Conservation (phyloP, 2,329 filamentous ascomycete species). For the Metarhizium sp. region DNA sequence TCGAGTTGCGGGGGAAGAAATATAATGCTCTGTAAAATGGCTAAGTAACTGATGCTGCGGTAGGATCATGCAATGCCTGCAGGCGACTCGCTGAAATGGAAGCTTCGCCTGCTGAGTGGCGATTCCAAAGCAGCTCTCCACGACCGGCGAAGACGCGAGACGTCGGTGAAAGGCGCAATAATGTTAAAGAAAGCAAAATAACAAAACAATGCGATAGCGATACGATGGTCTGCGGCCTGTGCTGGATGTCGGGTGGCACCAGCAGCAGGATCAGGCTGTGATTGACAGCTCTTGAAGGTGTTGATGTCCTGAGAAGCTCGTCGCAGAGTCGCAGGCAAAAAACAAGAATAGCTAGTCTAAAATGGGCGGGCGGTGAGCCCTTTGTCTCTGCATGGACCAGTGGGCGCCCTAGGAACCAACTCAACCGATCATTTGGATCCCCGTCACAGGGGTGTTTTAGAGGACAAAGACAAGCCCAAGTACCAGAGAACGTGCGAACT, state of each 20-base stretch:
- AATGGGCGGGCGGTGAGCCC: slow-evolving; percentile 8
- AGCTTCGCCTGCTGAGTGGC: background rate
- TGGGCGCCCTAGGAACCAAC: background rate
- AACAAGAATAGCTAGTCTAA: slow-evolving; percentile 5
- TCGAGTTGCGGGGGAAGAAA: background rate
- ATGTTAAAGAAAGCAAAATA: background rate
- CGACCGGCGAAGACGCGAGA: background rate
- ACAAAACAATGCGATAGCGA: background rate
- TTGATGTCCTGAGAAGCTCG: slow-evolving; percentile 8
- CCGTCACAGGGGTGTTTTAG: no score
- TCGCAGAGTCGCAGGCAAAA: slow-evolving; percentile 13
- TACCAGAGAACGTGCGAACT: no score
- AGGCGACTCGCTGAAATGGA: background rate
- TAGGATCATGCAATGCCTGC: background rate
- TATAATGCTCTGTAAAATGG: background rate
- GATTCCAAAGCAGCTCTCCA: background rate
- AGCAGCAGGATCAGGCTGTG: slow-evolving; percentile 2
- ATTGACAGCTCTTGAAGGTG: background rate
- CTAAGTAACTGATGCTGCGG: background rate
- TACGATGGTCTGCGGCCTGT: slow-evolving; percentile 2
- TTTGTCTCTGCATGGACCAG: background rate
- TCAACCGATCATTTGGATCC: background rate
- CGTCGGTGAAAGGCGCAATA: background rate
- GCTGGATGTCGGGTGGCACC: slow-evolving; percentile 3
- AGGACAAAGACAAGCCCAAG: no score